Evolutionary conservation across 352 stramenopile genomes (phyloP).

Genomic region (Phytophthora tubulina): DNA sequence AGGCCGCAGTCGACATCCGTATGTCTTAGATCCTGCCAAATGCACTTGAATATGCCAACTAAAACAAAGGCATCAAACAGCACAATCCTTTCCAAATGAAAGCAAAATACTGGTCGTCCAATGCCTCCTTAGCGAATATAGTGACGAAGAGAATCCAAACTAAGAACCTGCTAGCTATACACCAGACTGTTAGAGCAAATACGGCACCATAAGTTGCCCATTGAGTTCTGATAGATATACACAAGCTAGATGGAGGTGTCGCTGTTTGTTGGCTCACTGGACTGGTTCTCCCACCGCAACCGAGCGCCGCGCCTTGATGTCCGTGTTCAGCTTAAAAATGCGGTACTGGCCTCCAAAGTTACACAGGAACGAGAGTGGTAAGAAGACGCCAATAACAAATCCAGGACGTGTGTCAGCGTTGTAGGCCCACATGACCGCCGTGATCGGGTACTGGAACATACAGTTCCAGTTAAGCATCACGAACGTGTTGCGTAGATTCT

Average conservation of each 20-base stretch:
- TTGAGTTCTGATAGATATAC: not conserved
- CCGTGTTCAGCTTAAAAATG: conserved; percentile 44
- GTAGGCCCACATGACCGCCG: conserved; percentile 53
- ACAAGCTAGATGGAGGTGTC: conserved; percentile 8
- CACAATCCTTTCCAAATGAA: too few species aligned
- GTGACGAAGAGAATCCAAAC: not conserved
- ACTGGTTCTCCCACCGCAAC: not conserved
- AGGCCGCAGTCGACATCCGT: too few species aligned
- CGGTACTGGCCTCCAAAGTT: conserved; percentile 44
- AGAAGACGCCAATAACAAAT: conserved; percentile 45
- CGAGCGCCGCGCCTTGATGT: conserved; percentile 33
- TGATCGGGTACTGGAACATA: conserved; percentile 55
- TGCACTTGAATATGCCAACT: too few species aligned
- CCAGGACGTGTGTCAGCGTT: conserved; percentile 37
- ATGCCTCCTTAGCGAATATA: too few species aligned
- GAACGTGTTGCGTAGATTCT: conserved; percentile 45
- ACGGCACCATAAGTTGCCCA: not conserved
- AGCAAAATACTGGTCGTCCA: too few species aligned
- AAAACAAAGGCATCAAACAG: too few species aligned
- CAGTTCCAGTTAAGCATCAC: conserved; percentile 54
- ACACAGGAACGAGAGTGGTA: conserved; percentile 49
- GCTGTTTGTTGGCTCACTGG: conserved; percentile 5
- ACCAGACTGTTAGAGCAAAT: not conserved
- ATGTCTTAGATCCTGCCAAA: too few species aligned
- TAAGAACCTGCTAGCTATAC: not conserved